A percentile compares a stretch with the other conserved stretches of the same genome.
Conservation (phyloP, 805 yeast species). For the Zygotorulaspora chibaensis region DNA sequence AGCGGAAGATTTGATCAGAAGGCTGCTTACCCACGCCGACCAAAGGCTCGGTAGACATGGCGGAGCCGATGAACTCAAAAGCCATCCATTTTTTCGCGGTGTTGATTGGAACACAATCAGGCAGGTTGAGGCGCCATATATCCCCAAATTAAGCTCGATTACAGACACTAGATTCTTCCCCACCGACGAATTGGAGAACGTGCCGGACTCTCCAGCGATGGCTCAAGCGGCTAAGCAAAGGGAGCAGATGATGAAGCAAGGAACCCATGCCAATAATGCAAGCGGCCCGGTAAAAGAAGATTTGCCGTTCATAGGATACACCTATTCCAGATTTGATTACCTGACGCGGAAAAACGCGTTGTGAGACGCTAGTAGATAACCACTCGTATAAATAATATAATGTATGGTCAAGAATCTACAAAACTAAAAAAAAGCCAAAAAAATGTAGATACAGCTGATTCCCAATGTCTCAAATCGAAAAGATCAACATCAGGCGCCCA, state of each 20-base stretch:
- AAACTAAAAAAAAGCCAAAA: neutral
- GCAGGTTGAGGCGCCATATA: constrained; percentile 86
- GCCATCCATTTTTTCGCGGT: constrained; percentile 91
- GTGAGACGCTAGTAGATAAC: constrained; percentile 12
- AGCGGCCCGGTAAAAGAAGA: constrained; percentile 55
- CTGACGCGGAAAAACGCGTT: constrained; percentile 66
- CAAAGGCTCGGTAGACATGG: constrained; percentile 78
- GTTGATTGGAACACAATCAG: constrained; percentile 91
- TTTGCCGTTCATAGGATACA: constrained; percentile 94
- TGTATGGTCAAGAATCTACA: neutral
- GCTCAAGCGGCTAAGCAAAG: constrained; percentile 63
- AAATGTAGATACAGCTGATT: constrained; percentile 40
- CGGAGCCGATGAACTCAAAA: constrained; percentile 89
- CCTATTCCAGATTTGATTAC: constrained; percentile 91
- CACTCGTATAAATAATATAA: neutral
- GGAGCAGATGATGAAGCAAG: constrained; percentile 46
- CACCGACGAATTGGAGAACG: constrained; percentile 90
- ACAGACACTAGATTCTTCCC: constrained; percentile 98
- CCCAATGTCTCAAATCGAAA: constrained; percentile 34
- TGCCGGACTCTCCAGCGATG: constrained; percentile 83
- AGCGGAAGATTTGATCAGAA: constrained; percentile 78
- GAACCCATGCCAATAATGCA: constrained; percentile 41
- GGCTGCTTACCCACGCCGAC: constrained; percentile 73
- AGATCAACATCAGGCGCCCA: constrained; percentile 41
- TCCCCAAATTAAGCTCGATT: constrained; percentile 84